Base-by-base conservation (phyloP, 768 basidiomycete genomes). In the Cyathus striatus region DNA sequence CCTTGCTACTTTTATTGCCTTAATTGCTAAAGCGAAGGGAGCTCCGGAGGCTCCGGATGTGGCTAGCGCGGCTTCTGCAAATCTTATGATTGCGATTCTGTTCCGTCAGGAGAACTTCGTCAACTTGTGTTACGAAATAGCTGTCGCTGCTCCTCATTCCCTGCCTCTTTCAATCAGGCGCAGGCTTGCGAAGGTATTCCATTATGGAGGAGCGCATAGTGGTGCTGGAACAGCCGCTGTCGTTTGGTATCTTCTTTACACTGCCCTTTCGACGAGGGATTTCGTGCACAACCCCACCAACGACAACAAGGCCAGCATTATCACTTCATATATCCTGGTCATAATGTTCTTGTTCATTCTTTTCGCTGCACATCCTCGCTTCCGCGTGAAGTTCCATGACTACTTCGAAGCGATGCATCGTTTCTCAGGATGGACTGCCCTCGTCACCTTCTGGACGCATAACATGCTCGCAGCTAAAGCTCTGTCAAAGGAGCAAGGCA, bases 191-290 rank as follows among this genome's bases (percentile, higher is more conserved):
- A 67, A 73, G 38, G 73, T 78, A 1, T 79, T 74, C 47, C 72
- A 74, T 44, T 75, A 75, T 45, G 78, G 76, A 23, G 78, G 78
- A 49, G 71, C 72, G 7, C 78, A 79, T 51, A 75, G 73, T 40
- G 76, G 76, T 10, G 64, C 68, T 41, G 76, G 71, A 2, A 64
- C 72, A 6, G 72, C 76, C n/a, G 74, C 72, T 1, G 62, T 73
- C 3, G 63, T 77, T 5, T 78, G 76, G 76, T 63, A 74, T 44
- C 63, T 76, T 43, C 62, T 71, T 26, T 78, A 75, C 55, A 65
- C 70, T 13, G 69, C 58, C 2, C 62, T 73, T 57, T 41, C 70
- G 57, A 57, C 68, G 43, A 55, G 64, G 56, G 64, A 68, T 22
- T 58, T 59, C 45, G 52, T 63, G 44, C 42, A 43, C 7, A 39